A percentile compares a stretch with the other conserved stretches of the same genome.
These are phyloP conservation scores for Carnegiea gigantea DNA, from an alignment of 179 eudicot genomes.

Conservation along the genomic window DNA sequence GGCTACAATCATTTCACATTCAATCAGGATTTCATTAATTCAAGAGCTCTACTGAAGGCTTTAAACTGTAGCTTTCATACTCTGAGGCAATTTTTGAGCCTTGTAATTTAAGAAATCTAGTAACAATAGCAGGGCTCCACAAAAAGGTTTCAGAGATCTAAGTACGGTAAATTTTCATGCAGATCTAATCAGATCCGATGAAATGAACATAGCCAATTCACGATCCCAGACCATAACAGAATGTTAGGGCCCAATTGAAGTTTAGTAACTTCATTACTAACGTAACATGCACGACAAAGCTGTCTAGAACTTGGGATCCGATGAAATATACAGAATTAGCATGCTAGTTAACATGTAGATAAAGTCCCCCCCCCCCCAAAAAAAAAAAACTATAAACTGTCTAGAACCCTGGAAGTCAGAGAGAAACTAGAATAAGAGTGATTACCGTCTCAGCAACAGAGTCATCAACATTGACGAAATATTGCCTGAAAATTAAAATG, in stretches of 20 bases:
- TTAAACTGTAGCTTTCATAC: too few relatives aligned
- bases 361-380: background rate
- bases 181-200: background rate
- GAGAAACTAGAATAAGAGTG: background rate
- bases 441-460: conserved; percentile 66
- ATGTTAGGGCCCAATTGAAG: background rate
- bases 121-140: too few relatives aligned
- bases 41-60: too few relatives aligned
- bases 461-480: conserved; percentile 82
- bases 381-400: background rate
- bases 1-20: too few relatives aligned
- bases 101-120: too few relatives aligned
- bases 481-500: conserved; percentile 45
- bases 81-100: too few relatives aligned
- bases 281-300: background rate
- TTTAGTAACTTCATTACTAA: too few relatives aligned
- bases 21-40: too few relatives aligned
- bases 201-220: background rate
- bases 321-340: background rate
- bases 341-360: background rate
- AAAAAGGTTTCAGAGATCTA: too few relatives aligned
- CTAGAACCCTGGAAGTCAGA: too few relatives aligned
- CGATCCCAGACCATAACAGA: background rate
- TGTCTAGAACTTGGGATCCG: too few relatives aligned
- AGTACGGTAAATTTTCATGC: background rate